These are phyloP conservation scores for Dioszegia hungarica DNA, from an alignment of 768 basidiomycete genomes.

Conservation along the genomic window DNA sequence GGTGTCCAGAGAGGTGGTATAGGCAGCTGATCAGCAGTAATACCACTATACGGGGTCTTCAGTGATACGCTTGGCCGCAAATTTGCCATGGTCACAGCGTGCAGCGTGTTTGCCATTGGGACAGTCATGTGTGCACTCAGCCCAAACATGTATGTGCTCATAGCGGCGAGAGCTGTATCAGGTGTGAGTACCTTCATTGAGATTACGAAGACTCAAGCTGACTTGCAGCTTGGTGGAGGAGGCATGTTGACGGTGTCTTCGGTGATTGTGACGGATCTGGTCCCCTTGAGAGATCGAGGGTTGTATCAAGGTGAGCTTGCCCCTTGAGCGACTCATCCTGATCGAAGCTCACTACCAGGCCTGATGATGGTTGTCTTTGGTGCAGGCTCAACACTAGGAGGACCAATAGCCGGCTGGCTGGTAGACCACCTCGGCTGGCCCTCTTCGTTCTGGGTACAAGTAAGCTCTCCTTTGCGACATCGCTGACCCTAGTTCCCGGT, in stretches of 20 bases:
- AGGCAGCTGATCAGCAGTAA: constrained; percentile 20
- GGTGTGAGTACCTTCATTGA: constrained; percentile 20
- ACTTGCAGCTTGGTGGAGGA: constrained; percentile 38
- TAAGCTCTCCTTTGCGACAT: constrained; percentile 10
- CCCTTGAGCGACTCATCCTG: too few species aligned
- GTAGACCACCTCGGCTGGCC: constrained; percentile 46
- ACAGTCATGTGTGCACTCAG: constrained; percentile 33
- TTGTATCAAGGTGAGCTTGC: constrained; percentile 42
- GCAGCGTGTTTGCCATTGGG: constrained; percentile 36
- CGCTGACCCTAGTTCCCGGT: constrained; percentile 32
- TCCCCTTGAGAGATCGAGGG: constrained; percentile 43
- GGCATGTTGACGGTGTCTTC: constrained; percentile 45
- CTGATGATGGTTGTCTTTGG: constrained; percentile 48
- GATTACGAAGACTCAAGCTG: not conserved
- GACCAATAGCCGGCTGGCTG: constrained; percentile 42
- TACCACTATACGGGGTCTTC: constrained; percentile 45
- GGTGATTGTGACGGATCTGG: constrained; percentile 46
- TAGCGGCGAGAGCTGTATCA: constrained; percentile 34
- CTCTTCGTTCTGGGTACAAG: constrained; percentile 43
- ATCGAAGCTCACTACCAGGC: too few species aligned
- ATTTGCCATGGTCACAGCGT: constrained; percentile 42
- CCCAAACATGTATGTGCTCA: constrained; percentile 29
- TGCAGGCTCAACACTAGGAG: constrained; percentile 43
- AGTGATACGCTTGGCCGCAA: constrained; percentile 45
- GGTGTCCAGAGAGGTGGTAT: not conserved